A percentile compares a stretch with the other conserved stretches of the same genome.
phyloP scores from a whole-genome alignment of 208 protist genomes.

The Crithidia bombi region DNA sequence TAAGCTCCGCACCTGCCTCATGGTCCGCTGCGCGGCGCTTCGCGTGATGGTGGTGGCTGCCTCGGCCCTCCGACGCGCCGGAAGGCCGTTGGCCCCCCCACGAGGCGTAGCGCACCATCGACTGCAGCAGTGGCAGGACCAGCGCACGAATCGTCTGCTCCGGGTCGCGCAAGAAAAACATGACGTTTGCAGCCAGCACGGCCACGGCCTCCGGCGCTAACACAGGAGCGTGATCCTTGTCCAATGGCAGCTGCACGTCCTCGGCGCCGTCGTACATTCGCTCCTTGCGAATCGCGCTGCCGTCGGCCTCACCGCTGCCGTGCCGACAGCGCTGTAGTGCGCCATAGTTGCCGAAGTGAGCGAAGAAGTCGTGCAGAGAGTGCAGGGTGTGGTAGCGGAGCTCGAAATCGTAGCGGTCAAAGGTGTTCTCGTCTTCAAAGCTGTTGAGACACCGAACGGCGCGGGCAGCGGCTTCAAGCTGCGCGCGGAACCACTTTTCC shows the following conservation, averaged over 20 bases:
- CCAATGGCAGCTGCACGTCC: slow-evolving; percentile 67
- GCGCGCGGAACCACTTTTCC: slow-evolving; percentile 27
- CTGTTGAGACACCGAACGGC: slow-evolving; percentile 79
- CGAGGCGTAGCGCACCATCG: slow-evolving; percentile 82
- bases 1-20: not conserved
- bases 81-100: slow-evolving; percentile 18
- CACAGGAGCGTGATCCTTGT: slow-evolving; percentile 50
- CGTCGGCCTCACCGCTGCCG: not conserved
- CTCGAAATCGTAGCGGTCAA: slow-evolving; percentile 88
- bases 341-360: slow-evolving; percentile 71
- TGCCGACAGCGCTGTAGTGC: slow-evolving; percentile 21
- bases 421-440: slow-evolving; percentile 57
- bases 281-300: slow-evolving; percentile 47
- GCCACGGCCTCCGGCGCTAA: slow-evolving; percentile 65
- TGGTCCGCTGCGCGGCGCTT: slow-evolving; percentile 12
- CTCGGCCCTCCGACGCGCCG: not conserved
- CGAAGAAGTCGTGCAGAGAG: slow-evolving; percentile 78
- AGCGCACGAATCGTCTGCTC: slow-evolving; percentile 80
- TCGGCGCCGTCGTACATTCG: slow-evolving; percentile 67
- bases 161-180: slow-evolving; percentile 87
- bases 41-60: slow-evolving; percentile 4
- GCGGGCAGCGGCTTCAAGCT: slow-evolving; percentile 64
- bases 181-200: slow-evolving; percentile 65
- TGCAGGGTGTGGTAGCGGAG: slow-evolving; percentile 86
- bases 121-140: slow-evolving; percentile 62